Conservation (phyloP, 208 protist species). For the Wallacemonas collosoma region DNA sequence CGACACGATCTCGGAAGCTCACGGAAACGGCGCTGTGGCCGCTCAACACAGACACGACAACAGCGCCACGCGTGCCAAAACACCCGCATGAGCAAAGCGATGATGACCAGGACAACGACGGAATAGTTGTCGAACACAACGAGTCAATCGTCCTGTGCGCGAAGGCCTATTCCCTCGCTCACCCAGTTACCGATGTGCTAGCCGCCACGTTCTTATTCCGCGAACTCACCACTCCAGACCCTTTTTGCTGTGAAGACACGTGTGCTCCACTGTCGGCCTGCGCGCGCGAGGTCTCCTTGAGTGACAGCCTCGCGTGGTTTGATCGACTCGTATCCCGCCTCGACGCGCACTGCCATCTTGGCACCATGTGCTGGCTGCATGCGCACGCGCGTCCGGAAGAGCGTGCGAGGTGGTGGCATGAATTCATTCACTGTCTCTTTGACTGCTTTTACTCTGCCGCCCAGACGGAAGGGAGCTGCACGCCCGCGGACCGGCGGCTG, state of each 20-base stretch:
- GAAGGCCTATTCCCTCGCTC: constrained; percentile 2
- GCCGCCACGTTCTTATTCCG: constrained; percentile 1
- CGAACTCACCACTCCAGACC: neutral
- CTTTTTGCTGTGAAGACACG: neutral
- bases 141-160: neutral
- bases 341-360: neutral
- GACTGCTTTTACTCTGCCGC: neutral
- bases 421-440: constrained; percentile 7
- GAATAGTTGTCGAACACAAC: too few species aligned
- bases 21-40: too few species aligned
- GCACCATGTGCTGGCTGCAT: constrained; percentile 7
- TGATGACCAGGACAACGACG: neutral
- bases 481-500: neutral
- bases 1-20: too few species aligned
- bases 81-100: neutral
- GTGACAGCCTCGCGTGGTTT: neutral
- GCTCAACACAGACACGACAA: too few species aligned
- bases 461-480: neutral
- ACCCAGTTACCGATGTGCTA: neutral
- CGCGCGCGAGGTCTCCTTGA: neutral
- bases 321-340: neutral
- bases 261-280: neutral
- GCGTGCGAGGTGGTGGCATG: neutral
- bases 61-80: neutral
- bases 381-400: neutral